Conservation (phyloP, 2,329 filamentous ascomycete genomes). For the Aspergillus novofumigatus region DNA sequence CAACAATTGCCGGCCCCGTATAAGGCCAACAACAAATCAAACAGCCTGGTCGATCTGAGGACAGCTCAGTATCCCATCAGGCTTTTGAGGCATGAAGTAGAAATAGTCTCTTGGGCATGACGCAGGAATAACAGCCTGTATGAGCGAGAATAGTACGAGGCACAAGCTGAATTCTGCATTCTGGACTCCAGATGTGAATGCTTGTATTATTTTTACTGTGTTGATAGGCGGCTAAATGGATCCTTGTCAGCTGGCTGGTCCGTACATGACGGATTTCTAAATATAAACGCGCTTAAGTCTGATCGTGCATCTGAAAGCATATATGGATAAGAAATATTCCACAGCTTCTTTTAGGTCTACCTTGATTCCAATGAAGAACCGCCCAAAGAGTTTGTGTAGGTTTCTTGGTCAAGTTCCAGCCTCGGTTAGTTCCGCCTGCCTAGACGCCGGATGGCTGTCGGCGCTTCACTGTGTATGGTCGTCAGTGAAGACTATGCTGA, state of each 20-base stretch:
- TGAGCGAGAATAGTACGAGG: too few species aligned
- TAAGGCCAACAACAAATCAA: not conserved
- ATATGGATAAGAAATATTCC: not conserved
- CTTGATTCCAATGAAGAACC: not conserved
- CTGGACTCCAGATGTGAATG: not conserved
- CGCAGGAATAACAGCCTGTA: not conserved
- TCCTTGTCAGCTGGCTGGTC: not conserved
- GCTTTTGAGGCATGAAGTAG: not conserved
- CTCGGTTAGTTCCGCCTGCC: not conserved
- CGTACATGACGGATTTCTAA: not conserved
- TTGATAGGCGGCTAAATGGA: not conserved
- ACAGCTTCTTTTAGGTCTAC: not conserved
- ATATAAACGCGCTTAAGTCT: not conserved
- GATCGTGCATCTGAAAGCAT: not conserved
- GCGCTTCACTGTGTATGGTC: constrained; percentile 4
- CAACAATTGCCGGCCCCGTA: too few species aligned
- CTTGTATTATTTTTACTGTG: not conserved
- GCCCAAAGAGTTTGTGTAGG: not conserved
- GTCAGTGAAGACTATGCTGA: not conserved
- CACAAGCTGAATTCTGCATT: not conserved
- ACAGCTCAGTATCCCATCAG: not conserved
- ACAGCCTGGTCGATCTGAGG: not conserved
- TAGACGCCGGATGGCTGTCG: not conserved
- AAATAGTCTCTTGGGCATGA: not conserved
- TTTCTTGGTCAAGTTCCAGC: not conserved